These are phyloP conservation scores for Vanrija pseudolonga DNA, from an alignment of 1,284 basidiomycete species.

Conservation along the genomic window DNA sequence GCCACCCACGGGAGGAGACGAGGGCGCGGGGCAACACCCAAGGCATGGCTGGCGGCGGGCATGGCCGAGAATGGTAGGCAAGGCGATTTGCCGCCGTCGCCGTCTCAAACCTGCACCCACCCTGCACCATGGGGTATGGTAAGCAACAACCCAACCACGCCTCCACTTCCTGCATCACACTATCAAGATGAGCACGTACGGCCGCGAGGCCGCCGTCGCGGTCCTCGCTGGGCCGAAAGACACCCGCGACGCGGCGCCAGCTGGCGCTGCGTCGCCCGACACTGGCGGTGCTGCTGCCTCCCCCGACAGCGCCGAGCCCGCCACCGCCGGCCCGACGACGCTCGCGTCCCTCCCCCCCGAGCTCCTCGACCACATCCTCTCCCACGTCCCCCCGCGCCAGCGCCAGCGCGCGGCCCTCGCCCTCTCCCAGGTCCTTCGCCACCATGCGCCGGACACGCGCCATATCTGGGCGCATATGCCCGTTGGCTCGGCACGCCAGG, in stretches of 20 bases:
- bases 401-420: slow-evolving; percentile 42
- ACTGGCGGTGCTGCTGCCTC: no score
- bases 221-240: background rate
- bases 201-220: background rate
- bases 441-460: slow-evolving; percentile 21
- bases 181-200: background rate
- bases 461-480: slow-evolving; percentile 45
- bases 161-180: background rate
- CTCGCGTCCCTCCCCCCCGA: slow-evolving; percentile 42
- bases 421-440: slow-evolving; percentile 40
- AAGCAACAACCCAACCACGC: background rate
- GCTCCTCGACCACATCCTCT: slow-evolving; percentile 42
- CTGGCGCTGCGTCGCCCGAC: background rate
- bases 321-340: background rate
- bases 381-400: slow-evolving; percentile 33
- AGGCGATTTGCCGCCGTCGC: no score
- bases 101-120: background rate
- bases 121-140: background rate
- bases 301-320: background rate
- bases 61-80: no score
- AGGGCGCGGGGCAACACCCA: no score
- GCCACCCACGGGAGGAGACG: no score
- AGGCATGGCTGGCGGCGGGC: no score
- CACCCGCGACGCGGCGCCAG: background rate
- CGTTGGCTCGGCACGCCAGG: slow-evolving; percentile 24